Base-by-base conservation (phyloP, 345 rosid genomes). In the Pelargonium nanum region DNA sequence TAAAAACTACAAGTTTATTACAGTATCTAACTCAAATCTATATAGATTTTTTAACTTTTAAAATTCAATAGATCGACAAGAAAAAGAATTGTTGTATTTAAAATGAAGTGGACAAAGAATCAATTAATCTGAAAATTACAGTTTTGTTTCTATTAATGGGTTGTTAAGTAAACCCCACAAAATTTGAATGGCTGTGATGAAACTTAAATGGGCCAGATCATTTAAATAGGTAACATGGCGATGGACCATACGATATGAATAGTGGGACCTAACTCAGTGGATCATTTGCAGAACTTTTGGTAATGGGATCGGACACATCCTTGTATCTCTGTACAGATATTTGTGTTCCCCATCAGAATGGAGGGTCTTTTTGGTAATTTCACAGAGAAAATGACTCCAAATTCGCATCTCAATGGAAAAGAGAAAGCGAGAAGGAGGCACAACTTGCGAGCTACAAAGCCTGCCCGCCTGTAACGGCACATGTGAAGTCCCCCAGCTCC, bases 401-500 rank as follows among this genome's bases (percentile, higher is more conserved):
- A 54, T 61, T 64, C 19, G 56, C 23, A 48, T 40, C 53, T 66
- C 34, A 59, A 15, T 40, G 50, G 61, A 73, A 52, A 50, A 26
- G 22, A 15, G 21, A 59, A 67, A 74, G 75, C 60, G 68, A 75
- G 67, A 59, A 63, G 55, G 12, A 19, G 72, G 71, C 69, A 44
- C 78, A 71, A 68, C 62, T 76, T 70, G 75, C 70, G 67, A 66
- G 62, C 62, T 30, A 24, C 60, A 75, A 80, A 73, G 80, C 75
- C 77, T 71, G 85, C 64, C 34, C 64, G 22, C 71, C 85, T 78
- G 80, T 70, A 72, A 52, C 25, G 68, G 66, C 80, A 72, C 78
- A 79, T 74, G 83, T 15, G 64, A 55, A 65, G 58, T 22, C 0
- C 22, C 24, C 21, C 13, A 55, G 17, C 26, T 8, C 20, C 57